These are phyloP conservation scores for Leptodontidium sp. DNA, from an alignment of 2,329 filamentous ascomycete genomes.

Conservation along the genomic window DNA sequence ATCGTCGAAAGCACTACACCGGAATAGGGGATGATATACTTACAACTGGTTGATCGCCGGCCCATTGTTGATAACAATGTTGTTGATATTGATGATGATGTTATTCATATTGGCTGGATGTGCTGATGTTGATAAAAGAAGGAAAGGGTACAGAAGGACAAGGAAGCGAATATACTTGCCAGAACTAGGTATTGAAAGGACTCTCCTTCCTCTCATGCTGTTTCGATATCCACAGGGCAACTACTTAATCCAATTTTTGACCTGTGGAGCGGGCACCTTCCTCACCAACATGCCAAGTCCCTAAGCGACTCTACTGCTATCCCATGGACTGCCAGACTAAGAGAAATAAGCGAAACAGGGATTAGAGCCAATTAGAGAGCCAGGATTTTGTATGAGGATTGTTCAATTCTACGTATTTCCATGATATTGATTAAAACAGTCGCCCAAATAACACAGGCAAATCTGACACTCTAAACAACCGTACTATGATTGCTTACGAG, in stretches of 20 bases:
- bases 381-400: too few species aligned
- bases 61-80: conserved; percentile 10
- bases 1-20: conserved; percentile 8
- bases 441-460: too few species aligned
- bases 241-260: conserved; percentile 11
- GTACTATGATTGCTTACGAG: too few species aligned
- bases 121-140: conserved; percentile 10
- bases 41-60: conserved; percentile 10
- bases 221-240: conserved; percentile 6
- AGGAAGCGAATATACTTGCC: conserved; percentile 7
- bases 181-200: conserved; percentile 10
- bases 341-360: too few species aligned
- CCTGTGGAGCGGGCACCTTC: neutral
- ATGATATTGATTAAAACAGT: too few species aligned
- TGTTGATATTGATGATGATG: conserved; percentile 10
- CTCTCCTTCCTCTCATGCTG: conserved; percentile 10
- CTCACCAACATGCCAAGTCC: too few species aligned
- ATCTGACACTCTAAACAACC: too few species aligned
- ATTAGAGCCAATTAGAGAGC: too few species aligned
- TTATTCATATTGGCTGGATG: conserved; percentile 9
- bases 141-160: conserved; percentile 1
- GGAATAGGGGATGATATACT: conserved; percentile 9
- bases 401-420: too few species aligned
- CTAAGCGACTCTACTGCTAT: too few species aligned
- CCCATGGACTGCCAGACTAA: too few species aligned